These are phyloP conservation scores for Balakata baccata DNA, from an alignment of 345 rosid genomes.

Conservation along the genomic window DNA sequence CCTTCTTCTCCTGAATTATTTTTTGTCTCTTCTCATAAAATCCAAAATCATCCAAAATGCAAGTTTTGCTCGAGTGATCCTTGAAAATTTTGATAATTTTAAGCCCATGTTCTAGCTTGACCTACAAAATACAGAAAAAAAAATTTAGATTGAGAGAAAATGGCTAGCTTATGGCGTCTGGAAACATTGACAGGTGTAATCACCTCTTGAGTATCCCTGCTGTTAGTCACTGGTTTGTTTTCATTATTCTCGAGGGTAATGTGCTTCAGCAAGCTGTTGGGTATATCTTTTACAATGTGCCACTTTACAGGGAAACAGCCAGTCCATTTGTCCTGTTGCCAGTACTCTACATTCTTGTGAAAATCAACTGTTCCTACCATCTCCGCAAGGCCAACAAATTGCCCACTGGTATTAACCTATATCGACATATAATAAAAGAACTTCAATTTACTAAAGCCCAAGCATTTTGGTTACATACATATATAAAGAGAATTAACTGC, in stretches of 20 bases:
- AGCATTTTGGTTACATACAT: background rate
- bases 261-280: conserved; percentile 80
- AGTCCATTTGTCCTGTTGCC: conserved; percentile 99
- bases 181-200: background rate
- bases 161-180: background rate
- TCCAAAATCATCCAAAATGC: conserved; percentile 84
- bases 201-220: conserved; percentile 97
- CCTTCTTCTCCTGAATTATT: conserved; percentile 78
- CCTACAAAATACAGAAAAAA: conserved; percentile 33
- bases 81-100: conserved; percentile 79
- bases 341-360: conserved; percentile 66
- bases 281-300: conserved; percentile 90
- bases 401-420: conserved; percentile 95
- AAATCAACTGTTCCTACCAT: conserved; percentile 90
- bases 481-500: background rate
- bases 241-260: conserved; percentile 92
- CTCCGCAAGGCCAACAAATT: conserved; percentile 91
- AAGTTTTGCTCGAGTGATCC: conserved; percentile 65
- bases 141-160: background rate
- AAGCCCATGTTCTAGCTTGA: conserved; percentile 68
- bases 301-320: conserved; percentile 92
- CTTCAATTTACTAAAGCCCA: background rate
- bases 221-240: conserved; percentile 92
- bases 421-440: background rate
- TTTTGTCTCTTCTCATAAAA: conserved; percentile 79